Conservation (phyloP, 352 stramenopile species). For the Phytophthora quininea region DNA sequence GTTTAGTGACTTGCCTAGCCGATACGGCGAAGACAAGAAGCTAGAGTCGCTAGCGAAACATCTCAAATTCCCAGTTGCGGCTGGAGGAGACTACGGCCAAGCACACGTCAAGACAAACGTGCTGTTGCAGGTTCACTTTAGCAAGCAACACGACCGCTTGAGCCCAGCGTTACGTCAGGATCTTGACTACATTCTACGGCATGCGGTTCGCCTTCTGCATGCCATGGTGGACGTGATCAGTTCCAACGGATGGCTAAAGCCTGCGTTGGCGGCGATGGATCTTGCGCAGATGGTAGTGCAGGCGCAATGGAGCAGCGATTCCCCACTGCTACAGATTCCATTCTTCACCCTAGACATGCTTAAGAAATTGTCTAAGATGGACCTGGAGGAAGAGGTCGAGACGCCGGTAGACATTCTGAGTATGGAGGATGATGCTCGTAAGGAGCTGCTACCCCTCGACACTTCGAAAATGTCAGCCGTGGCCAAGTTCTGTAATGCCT, state of each 20-base stretch:
- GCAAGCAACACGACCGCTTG: conserved; percentile 89
- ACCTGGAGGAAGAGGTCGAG: conserved; percentile 77
- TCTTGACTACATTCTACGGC: conserved; percentile 90
- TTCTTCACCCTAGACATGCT: conserved; percentile 96
- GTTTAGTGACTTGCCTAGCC: conserved; percentile 94
- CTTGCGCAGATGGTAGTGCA: conserved; percentile 99
- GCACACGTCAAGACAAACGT: conserved; percentile 97
- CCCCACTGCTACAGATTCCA: conserved; percentile 95
- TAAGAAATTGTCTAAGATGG: conserved; percentile 54
- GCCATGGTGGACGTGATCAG: conserved; percentile 99
- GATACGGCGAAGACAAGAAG: conserved; percentile 94
- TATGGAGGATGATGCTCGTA: conserved; percentile 93
- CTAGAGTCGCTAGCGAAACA: conserved; percentile 95
- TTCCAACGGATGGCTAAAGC: conserved; percentile 98
- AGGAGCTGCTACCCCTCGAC: conserved; percentile 85
- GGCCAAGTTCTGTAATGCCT: conserved; percentile 99
- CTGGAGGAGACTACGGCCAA: conserved; percentile 91
- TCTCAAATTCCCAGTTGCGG: conserved; percentile 91
- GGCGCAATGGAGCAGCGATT: conserved; percentile 98
- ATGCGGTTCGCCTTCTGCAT: conserved; percentile 95
- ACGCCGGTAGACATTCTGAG: conserved; percentile 88
- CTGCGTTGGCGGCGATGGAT: conserved; percentile 98
- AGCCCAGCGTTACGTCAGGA: conserved; percentile 93
- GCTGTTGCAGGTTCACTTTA: conserved; percentile 98
- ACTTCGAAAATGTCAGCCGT: conserved; percentile 95